These are phyloP conservation scores for Craspedostauros australis DNA, from an alignment of 108 stramenopile genomes.

Conservation along the genomic window DNA sequence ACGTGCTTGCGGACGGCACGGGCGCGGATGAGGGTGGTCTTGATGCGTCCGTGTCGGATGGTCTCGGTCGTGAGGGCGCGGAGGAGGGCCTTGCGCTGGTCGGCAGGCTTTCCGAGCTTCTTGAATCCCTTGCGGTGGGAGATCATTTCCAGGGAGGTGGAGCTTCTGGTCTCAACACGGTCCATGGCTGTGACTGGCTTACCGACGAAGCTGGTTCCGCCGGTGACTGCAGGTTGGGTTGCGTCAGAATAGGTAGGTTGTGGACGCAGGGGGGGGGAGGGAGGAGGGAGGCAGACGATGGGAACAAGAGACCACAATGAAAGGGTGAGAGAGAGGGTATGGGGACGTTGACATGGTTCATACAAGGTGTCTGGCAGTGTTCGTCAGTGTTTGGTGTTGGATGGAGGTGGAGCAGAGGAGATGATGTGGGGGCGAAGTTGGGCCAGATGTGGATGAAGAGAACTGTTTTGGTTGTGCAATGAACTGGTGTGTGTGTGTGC, in stretches of 20 bases:
- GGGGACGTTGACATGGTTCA: no score
- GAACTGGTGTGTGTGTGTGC: no score
- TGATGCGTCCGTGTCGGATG: conserved; percentile 96
- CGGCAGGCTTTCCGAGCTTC: conserved; percentile 88
- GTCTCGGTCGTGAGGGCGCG: conserved; percentile 93
- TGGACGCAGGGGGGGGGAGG: conserved; percentile 1
- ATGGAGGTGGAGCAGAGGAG: no score
- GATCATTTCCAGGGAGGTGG: conserved; percentile 46
- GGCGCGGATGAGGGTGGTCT: conserved; percentile 91
- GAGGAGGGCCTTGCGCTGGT: conserved; percentile 97
- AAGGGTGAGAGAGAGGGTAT: background rate
- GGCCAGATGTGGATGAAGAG: no score
- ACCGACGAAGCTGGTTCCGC: conserved; percentile 29
- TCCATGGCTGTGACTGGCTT: conserved; percentile 13
- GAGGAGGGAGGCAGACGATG: background rate
- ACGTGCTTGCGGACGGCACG: conserved; percentile 91
- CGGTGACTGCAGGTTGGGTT: conserved; percentile 15
- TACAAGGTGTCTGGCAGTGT: no score
- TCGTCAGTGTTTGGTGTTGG: no score
- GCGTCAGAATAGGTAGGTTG: conserved; percentile 1
- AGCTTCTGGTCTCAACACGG: conserved; percentile 11
- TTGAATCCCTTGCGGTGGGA: conserved; percentile 75
- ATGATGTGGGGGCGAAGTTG: no score
- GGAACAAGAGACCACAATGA: background rate
- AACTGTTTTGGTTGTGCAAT: no score